A percentile compares a stretch with the other conserved stretches of the same genome.
phyloP scores from a whole-genome alignment of 768 basidiomycete species.

The Trametes punicea region DNA sequence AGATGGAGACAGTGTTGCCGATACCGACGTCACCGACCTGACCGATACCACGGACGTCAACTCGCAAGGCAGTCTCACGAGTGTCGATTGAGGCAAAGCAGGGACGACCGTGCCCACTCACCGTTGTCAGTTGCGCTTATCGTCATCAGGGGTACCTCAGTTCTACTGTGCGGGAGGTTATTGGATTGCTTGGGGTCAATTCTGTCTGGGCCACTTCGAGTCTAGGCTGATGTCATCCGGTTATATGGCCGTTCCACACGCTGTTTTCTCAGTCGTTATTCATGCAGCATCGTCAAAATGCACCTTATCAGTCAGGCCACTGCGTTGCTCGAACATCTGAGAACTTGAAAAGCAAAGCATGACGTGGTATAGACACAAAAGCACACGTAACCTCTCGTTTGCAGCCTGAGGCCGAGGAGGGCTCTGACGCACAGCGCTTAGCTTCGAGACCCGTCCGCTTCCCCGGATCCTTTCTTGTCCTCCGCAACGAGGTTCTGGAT shows the following conservation, averaged over 20 bases:
- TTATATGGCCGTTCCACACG: too few relatives aligned
- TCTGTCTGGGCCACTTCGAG: too few relatives aligned
- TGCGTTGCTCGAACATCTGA: background rate
- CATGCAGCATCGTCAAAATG: too few relatives aligned
- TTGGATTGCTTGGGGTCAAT: too few relatives aligned
- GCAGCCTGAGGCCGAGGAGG: background rate
- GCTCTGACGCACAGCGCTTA: background rate
- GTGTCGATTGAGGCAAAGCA: slow-evolving; percentile 33
- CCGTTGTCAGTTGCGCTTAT: background rate
- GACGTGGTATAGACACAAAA: too few relatives aligned
- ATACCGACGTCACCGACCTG: slow-evolving; percentile 38
- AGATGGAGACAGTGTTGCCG: slow-evolving; percentile 34
- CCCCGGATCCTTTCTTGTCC: slow-evolving; percentile 11
- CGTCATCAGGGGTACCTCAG: background rate
- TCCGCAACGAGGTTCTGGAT: slow-evolving; percentile 46
- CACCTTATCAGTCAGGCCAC: too few relatives aligned
- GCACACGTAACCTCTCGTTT: background rate
- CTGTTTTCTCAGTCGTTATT: too few relatives aligned
- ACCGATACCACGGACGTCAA: slow-evolving; percentile 37
- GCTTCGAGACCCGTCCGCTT: background rate
- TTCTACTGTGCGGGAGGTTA: background rate
- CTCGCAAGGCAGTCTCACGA: slow-evolving; percentile 45
- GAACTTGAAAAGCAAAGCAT: too few relatives aligned
- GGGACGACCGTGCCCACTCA: background rate
- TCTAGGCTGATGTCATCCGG: too few relatives aligned